A percentile compares a stretch with the other conserved stretches of the same genome.
phyloP scores from a whole-genome alignment of 805 yeast genomes.

The Starmera caribaea region DNA sequence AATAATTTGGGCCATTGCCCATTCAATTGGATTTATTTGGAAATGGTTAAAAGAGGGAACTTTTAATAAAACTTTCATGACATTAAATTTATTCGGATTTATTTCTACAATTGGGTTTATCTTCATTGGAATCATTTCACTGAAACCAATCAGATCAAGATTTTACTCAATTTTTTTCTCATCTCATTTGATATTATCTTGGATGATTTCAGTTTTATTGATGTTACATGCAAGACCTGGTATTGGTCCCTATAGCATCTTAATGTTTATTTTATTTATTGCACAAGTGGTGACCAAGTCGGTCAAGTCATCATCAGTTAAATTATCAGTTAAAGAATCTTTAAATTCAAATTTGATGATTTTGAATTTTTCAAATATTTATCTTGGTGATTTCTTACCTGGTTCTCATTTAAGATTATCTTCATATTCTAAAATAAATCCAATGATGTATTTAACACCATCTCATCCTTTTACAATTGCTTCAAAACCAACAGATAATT shows the following conservation, averaged over 20 bases:
- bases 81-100: conserved; percentile 45
- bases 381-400: conserved; percentile 27
- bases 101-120: conserved; percentile 27
- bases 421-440: conserved; percentile 21
- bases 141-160: conserved; percentile 37
- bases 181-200: conserved; percentile 42
- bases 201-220: conserved; percentile 34
- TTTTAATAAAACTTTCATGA: conserved; percentile 23
- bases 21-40: conserved; percentile 40
- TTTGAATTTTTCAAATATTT: conserved; percentile 17
- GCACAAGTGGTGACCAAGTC: conserved; percentile 29
- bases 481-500: conserved; percentile 28
- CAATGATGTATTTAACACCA: conserved; percentile 40
- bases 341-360: conserved; percentile 14
- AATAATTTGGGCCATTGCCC: conserved; percentile 34
- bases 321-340: conserved; percentile 9
- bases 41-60: conserved; percentile 36
- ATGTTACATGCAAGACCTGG: conserved; percentile 67
- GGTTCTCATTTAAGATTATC: conserved; percentile 53
- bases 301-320: conserved; percentile 9
- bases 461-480: conserved; percentile 64
- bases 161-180: conserved; percentile 46
- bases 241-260: conserved; percentile 28
- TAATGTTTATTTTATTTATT: conserved; percentile 22
- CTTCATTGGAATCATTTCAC: conserved; percentile 33